phyloP scores from a whole-genome alignment of 495 filamentous ascomycete species.

The Cetradonia linearis region DNA sequence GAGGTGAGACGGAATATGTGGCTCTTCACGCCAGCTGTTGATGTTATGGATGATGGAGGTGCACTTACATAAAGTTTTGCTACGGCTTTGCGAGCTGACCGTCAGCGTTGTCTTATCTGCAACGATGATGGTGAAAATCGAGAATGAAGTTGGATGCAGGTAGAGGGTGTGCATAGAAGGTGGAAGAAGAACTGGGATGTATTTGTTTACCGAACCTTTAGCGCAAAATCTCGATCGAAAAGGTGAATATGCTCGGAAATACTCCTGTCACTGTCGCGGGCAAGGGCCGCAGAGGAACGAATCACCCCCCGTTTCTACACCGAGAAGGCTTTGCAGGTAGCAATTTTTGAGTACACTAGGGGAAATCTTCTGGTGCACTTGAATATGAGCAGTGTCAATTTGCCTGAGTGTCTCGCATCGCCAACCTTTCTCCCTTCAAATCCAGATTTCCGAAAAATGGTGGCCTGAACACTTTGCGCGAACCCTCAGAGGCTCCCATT shows the following conservation, averaged over 20 bases:
- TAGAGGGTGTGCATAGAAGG: neutral
- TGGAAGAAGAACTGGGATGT: neutral
- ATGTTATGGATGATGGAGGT: neutral
- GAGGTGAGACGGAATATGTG: neutral
- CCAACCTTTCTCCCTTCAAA: neutral
- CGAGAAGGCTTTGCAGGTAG: too few species aligned
- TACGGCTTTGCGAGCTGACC: too few species aligned
- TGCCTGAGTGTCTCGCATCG: neutral
- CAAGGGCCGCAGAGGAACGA: too few species aligned
- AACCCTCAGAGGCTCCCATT: too few species aligned
- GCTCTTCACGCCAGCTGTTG: neutral
- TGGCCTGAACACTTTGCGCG: too few species aligned
- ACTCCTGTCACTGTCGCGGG: neutral
- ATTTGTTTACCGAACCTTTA: conserved; percentile 12
- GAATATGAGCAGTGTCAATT: neutral
- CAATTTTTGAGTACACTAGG: too few species aligned
- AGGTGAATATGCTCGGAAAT: neutral
- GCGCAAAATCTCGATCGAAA: neutral
- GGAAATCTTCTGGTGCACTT: neutral
- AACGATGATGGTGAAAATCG: neutral
- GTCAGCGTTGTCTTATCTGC: neutral
- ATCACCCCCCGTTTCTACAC: too few species aligned
- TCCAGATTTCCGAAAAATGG: too few species aligned
- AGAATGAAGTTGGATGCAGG: neutral
- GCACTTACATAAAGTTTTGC: neutral